Percentiles rank a stretch among this genome's conserved stretches.
Conservation (phyloP, 495 filamentous ascomycete species). For the Tuber magnatum region DNA sequence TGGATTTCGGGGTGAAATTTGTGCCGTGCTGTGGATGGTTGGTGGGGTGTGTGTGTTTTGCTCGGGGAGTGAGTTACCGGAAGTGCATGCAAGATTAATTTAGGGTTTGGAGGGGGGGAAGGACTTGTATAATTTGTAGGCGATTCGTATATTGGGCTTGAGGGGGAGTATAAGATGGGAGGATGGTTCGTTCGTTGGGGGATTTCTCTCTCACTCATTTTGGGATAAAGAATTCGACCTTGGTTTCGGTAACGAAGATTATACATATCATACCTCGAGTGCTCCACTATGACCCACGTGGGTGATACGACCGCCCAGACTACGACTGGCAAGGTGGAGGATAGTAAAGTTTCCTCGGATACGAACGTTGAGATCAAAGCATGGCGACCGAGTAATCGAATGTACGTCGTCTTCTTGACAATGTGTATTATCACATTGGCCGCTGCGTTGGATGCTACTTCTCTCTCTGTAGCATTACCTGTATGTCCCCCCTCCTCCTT, state of each 20-base stretch:
- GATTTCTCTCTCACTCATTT: not conserved
- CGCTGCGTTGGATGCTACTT: conserved; percentile 68
- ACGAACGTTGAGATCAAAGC: not conserved
- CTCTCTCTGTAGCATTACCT: conserved; percentile 64
- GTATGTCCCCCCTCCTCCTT: conserved; percentile 41
- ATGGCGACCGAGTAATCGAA: conserved; percentile 35
- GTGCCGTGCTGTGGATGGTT: not conserved
- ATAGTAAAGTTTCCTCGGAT: not conserved
- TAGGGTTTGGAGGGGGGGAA: not conserved
- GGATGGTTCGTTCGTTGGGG: not conserved
- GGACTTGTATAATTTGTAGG: not conserved
- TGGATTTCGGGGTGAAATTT: not conserved
- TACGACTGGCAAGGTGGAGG: not conserved
- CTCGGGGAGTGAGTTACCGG: not conserved
- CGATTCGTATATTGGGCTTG: not conserved
- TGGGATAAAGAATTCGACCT: not conserved
- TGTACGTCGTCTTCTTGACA: conserved; percentile 50
- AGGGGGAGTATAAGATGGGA: not conserved
- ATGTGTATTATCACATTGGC: conserved; percentile 58
- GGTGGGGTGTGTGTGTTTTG: not conserved
- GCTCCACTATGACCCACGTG: not conserved
- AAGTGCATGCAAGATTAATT: not conserved
- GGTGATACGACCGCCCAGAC: not conserved
- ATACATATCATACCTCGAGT: not conserved
- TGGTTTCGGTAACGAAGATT: not conserved